Percentiles rank a stretch among this genome's conserved stretches.
These are phyloP conservation scores for Coemansia sp. DNA, from an alignment of 192 early-diverging fungal genomes.

Conservation along the genomic window DNA sequence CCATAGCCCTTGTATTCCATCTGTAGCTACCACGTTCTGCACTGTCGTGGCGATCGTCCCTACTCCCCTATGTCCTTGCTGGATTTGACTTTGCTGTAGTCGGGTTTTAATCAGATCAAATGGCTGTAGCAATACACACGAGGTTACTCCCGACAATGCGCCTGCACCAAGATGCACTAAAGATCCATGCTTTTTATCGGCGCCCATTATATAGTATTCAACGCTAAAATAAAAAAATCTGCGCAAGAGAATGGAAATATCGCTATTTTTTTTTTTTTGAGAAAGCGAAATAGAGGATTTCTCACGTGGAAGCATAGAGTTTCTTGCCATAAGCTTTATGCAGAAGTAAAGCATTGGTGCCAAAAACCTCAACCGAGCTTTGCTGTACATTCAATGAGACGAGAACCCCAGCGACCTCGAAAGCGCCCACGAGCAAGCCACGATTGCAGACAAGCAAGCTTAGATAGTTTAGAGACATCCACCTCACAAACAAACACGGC, in stretches of 20 bases:
- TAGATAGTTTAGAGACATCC: not conserved
- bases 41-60: constrained; percentile 51
- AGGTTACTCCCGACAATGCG: constrained; percentile 70
- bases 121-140: constrained; percentile 82
- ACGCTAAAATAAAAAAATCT: constrained; percentile 1
- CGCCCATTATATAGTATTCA: constrained; percentile 12
- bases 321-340: constrained; percentile 3
- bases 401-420: constrained; percentile 2
- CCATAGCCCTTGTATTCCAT: constrained; percentile 52
- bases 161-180: constrained; percentile 72
- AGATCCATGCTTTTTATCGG: constrained; percentile 34
- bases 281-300: not conserved
- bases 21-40: constrained; percentile 56
- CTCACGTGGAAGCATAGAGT: not conserved
- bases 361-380: too few relatives aligned
- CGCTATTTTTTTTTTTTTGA: not conserved
- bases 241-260: not conserved
- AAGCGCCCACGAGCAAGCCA: constrained; percentile 12
- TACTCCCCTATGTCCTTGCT: constrained; percentile 9
- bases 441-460: too few relatives aligned
- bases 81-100: constrained; percentile 58
- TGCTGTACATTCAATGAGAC: constrained; percentile 1
- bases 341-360: too few relatives aligned
- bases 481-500: not conserved
- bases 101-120: constrained; percentile 85